These are phyloP conservation scores for Eutrema salsugineum DNA, from an alignment of 441 rosid species.

Conservation along the genomic window DNA sequence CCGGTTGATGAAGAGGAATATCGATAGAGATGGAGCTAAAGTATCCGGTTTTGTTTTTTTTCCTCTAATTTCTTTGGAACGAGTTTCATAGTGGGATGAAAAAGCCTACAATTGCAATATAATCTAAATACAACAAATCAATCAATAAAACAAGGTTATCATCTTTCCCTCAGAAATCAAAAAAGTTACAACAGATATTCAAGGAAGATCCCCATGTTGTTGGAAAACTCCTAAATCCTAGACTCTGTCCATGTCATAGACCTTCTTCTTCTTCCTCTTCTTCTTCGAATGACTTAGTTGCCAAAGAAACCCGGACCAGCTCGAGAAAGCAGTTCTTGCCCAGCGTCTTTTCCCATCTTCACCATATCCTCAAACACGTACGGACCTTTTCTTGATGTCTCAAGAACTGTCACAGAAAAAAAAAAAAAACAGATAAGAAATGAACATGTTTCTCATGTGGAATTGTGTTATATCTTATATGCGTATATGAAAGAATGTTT, in stretches of 20 bases:
- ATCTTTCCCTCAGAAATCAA: slow-evolving; percentile 28
- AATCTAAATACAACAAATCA: slow-evolving; percentile 29
- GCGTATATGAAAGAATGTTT: neutral
- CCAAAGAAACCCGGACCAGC: slow-evolving; percentile 85
- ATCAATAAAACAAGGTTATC: neutral
- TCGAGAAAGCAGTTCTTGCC: slow-evolving; percentile 74
- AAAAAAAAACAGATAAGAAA: slow-evolving; percentile 15
- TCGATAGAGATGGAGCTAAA: slow-evolving; percentile 59
- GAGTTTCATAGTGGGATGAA: neutral
- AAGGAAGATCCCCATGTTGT: slow-evolving; percentile 14
- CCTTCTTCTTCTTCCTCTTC: slow-evolving; percentile 12
- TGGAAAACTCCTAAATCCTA: slow-evolving; percentile 23
- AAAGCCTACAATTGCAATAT: slow-evolving; percentile 1
- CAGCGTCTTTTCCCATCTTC: slow-evolving; percentile 86
- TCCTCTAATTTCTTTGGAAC: neutral
- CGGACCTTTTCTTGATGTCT: slow-evolving; percentile 82
- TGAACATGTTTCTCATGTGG: neutral
- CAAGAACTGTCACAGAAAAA: slow-evolving; percentile 60
- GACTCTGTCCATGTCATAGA: slow-evolving; percentile 10
- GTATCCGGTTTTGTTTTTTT: neutral
- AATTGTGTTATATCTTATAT: neutral
- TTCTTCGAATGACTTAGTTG: slow-evolving; percentile 8
- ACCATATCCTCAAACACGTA: slow-evolving; percentile 76
- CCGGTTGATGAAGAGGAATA: slow-evolving; percentile 85
- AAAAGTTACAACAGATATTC: slow-evolving; percentile 30